Evolutionary conservation across 2,329 filamentous ascomycete species (phyloP).

Genomic region (Ceratocystis ficicola): DNA sequence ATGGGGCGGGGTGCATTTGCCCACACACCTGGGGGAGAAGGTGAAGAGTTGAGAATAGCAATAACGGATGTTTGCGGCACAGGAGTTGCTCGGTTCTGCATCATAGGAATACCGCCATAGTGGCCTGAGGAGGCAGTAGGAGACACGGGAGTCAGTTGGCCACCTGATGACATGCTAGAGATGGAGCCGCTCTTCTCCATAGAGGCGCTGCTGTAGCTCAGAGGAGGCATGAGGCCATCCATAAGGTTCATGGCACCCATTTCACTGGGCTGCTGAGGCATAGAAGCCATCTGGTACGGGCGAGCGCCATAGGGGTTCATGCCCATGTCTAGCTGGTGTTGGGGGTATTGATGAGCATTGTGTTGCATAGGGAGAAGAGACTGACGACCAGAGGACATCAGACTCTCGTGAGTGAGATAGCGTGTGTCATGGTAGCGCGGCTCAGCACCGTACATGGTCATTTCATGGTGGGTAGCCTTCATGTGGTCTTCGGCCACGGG

Average conservation of each 20-base stretch:
- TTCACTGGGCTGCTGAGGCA: background rate
- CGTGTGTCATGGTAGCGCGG: slow-evolving; percentile 12
- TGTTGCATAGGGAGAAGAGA: slow-evolving; percentile 13
- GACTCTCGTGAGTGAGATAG: slow-evolving; percentile 6
- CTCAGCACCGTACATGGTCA: slow-evolving; percentile 16
- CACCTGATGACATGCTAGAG: slow-evolving; percentile 17
- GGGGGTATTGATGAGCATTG: slow-evolving; percentile 16
- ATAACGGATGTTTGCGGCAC: slow-evolving; percentile 16
- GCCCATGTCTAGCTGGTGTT: slow-evolving; percentile 14
- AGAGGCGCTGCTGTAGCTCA: slow-evolving; percentile 7
- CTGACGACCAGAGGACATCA: slow-evolving; percentile 14
- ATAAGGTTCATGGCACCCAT: background rate
- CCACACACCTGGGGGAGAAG: slow-evolving; percentile 15
- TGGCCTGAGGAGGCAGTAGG: slow-evolving; percentile 12
- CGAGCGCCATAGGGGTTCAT: slow-evolving; percentile 16
- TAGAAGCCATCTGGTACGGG: slow-evolving; percentile 12
- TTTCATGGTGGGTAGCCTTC: slow-evolving; percentile 12
- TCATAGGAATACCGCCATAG: background rate
- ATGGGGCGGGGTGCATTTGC: slow-evolving; percentile 9
- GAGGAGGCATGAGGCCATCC: background rate
- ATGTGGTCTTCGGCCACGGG: slow-evolving; percentile 2
- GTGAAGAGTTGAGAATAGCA: slow-evolving; percentile 21
- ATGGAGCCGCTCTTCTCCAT: slow-evolving; percentile 18
- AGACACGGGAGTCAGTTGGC: slow-evolving; percentile 17
- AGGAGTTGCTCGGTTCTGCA: background rate